Conservation (phyloP, 2,329 filamentous ascomycete genomes). For the Calonectria multiphialidica region DNA sequence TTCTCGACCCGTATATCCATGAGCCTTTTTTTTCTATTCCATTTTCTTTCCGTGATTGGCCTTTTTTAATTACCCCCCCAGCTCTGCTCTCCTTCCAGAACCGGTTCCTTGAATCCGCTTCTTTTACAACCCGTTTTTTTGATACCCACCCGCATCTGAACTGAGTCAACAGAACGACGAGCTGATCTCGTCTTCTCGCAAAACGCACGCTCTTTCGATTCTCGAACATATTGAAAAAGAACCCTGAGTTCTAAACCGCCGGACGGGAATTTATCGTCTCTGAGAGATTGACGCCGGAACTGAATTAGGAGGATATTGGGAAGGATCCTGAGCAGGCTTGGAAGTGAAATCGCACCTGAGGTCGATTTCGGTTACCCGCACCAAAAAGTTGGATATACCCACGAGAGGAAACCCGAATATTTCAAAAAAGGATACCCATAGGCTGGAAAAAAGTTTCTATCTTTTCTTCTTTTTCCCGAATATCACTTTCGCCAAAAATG, state of each 20-base stretch:
- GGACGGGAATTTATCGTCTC: slow-evolving; percentile 10
- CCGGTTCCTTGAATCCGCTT: slow-evolving; percentile 5
- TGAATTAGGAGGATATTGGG: not conserved
- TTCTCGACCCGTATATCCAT: slow-evolving; percentile 11
- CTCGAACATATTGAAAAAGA: slow-evolving; percentile 14
- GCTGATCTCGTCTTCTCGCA: slow-evolving; percentile 8
- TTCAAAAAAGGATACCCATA: not conserved
- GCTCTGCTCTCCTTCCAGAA: not conserved
- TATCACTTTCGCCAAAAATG: slow-evolving; percentile 25
- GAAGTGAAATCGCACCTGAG: not conserved
- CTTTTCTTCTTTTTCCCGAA: not conserved
- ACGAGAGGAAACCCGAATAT: not conserved
- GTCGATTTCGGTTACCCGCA: not conserved
- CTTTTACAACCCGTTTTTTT: not conserved
- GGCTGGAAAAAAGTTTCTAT: not conserved
- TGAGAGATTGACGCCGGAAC: not conserved
- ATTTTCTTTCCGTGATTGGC: not conserved
- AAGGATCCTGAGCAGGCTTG: not conserved
- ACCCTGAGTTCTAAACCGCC: not conserved
- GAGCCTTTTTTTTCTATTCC: not conserved
- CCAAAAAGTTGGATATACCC: not conserved
- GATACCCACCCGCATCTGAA: slow-evolving; percentile 11
- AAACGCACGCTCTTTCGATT: slow-evolving; percentile 5
- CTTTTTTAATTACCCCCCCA: not conserved
- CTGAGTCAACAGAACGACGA: not conserved